Base-by-base conservation (phyloP, 202 grass and related monocot genomes). In the Eragrostis tef region DNA sequence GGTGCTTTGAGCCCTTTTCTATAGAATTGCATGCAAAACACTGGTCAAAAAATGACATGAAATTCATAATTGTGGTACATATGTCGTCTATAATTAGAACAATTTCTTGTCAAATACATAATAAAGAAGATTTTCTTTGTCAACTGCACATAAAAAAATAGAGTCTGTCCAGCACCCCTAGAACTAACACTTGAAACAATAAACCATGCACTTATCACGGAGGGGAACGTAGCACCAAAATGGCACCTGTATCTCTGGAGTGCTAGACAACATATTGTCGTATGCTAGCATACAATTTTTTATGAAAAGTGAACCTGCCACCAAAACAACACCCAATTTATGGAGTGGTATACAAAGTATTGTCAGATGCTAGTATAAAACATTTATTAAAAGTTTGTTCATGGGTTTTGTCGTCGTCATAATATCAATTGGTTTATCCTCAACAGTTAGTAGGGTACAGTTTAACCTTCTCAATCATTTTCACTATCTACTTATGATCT, bases 401-500 rank as follows among this genome's bases (percentile, higher is more conserved):
- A 13, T 48, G 0, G 10, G 51, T 54, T 54, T 54, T 54, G 6
- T 19, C 19, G 6, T 54, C 24, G 19, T 58, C 16, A 36, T 74
- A 11, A 12, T 6, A 20, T 41, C 5, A 21, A n/a, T 73, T 56
- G 11, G 6, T 13, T 70, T 24, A 70, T 74, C 48, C 15, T 70
- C 48, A 73, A 36, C 34, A 73, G 50, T 53, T 17, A 53, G 29
- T 31, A 39, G 34, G 3, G 34, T 39, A 36, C 47, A 44, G 22
- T 57, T 57, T 61, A 43, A 70, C 25, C 41, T 43, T 67, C 45
- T 53, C 15, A 54, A 49, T 56, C 24, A 67, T 14, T 62, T 70
- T 25, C 43, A 39, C 34, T 21, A 56, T 2, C 20, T 3, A 56
- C 29, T 31, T 31, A 31, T 31, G n/a, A n/a, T n/a, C n/a, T n/a